A percentile compares a stretch with the other conserved stretches of the same genome.
phyloP scores from a whole-genome alignment of 1,284 basidiomycete species.

The Rugosomyces carneus region DNA sequence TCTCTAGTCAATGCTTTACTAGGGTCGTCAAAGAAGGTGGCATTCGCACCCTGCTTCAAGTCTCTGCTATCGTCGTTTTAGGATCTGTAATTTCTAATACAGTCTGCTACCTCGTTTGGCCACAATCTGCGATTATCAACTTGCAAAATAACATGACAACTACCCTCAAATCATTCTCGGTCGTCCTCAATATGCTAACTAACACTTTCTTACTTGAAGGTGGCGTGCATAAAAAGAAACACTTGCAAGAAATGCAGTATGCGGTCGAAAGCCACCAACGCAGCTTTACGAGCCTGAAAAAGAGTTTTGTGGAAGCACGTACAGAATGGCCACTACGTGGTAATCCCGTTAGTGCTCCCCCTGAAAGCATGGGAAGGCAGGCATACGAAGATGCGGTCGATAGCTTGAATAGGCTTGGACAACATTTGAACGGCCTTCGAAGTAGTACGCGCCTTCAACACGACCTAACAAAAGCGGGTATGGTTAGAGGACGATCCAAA shows the following conservation, averaged over 20 bases:
- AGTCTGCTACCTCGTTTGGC: conserved; percentile 83
- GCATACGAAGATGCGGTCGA: conserved; percentile 84
- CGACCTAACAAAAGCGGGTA: conserved; percentile 66
- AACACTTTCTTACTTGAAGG: conserved; percentile 83
- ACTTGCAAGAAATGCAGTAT: conserved; percentile 58
- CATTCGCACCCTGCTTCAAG: conserved; percentile 63
- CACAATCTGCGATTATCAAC: conserved; percentile 73
- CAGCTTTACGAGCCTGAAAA: conserved; percentile 83
- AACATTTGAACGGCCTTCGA: conserved; percentile 84
- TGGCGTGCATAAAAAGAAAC: conserved; percentile 30
- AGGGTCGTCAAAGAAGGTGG: conserved; percentile 91
- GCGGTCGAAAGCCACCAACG: conserved; percentile 80
- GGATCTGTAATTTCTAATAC: conserved; percentile 78
- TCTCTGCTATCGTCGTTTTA: conserved; percentile 71
- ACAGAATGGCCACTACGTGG: conserved; percentile 62
- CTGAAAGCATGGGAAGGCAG: conserved; percentile 33
- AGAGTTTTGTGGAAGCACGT: conserved; percentile 76
- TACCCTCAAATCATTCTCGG: conserved; percentile 83
- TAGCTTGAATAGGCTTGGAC: conserved; percentile 80
- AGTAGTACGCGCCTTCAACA: conserved; percentile 80
- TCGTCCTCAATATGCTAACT: conserved; percentile 75
- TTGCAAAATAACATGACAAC: conserved; percentile 82
- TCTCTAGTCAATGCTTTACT: conserved; percentile 1
- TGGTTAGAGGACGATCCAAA: conserved; percentile 41
- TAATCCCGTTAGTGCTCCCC: conserved; percentile 23